Base-by-base conservation (phyloP, 129 eudicot species). In the Tanacetum coccineum region DNA sequence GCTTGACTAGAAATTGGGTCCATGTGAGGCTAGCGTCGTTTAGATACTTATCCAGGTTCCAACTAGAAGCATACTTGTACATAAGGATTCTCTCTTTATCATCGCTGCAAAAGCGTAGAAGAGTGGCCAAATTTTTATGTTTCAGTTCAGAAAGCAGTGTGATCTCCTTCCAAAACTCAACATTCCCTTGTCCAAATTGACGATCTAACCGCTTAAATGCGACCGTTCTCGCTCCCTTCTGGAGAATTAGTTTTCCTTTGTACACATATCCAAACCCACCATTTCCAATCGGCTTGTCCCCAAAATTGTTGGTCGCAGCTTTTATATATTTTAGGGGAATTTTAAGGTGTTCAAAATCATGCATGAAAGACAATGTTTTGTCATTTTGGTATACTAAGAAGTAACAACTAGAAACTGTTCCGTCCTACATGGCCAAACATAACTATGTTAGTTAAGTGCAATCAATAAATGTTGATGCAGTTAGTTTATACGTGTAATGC, bases 161-260 rank as follows among this genome's bases (percentile, higher is more conserved):
- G 2, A 70, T 60, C 36, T 70, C 75, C 49, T 47, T 70, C 75
- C 75, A 70, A 59, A 70, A 70, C 75, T 70, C 75, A 2, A 19
- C 48, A 70, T 59, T 59, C 13, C 75, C 75, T 47, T 70, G 75
- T 30, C 75, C 75, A 2, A 0, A 3, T 11, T 6, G 26, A 70
- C 59, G 67, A 13, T 70, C n/a, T 28, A 70, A 60, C 30, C 67
- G 66, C 14, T 70, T 70, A 13, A 70, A 8, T 1, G 75, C 67
- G 0, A 58, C 59, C n/a, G 9, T 45, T 30, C 58, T 70, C 4
- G 2, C 32, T 58, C 66, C 19, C 9, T 32, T 30, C 2, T 20
- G 13, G 30, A n/a, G 67, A 46, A 6, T 7, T 40, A 70, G 32
- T 46, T 46, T 67, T 25, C 74, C 74, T 69, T 42, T 69, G 28